Base-by-base conservation (phyloP, 2,329 filamentous ascomycete genomes). In the Claviceps humidiphila region DNA sequence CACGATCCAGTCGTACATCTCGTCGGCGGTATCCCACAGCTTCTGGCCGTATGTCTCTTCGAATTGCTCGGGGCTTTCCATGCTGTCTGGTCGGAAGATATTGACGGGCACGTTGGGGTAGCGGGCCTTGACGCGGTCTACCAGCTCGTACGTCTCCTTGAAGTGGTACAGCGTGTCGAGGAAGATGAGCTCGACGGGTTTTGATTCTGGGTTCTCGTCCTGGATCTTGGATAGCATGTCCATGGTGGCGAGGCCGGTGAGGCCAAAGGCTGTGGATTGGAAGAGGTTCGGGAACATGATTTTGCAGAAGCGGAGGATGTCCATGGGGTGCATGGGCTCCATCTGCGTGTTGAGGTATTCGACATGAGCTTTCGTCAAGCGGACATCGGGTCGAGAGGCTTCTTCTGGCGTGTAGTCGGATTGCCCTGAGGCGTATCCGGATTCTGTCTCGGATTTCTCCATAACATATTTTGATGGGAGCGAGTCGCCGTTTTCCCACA, bases 1-100 rank as follows among this genome's bases (percentile, higher is more conserved):
- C 72, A 90, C 93, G 57, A 93, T 77, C 77, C 88, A 97, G 76
- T 98, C 93, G 71, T 98, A 98, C 63, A 91, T 79, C 63, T 96
- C 87, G 49, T 89, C 79, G 58, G 93, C 85, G 37, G 75, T 80
- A 66, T 95, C 86, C 83, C 90, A 98, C 47, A 97, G 74, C 58
- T 81, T 80, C 65, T 84, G 75, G 63, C 93, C 93, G 65, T 96
- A 89, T 62, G 81, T 84, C 56, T 78, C 74, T 66, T 89, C 85
- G 63, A 98, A 96, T 58, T 95, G 84, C 50, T 79, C 78, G 17
- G 79, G 76, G 0, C 78, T 89, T 52, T 85, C 78, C 62, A 80
- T 79, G 50, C 85, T 88, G 50, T 84, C 80, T 13, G 93, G 93
- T 75, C 87, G 90, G 81, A 88, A 97, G 60, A 91, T 78, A 73